Evolutionary conservation across 2,329 filamentous ascomycete species (phyloP), one percentile per base, ranked within the genome.

Genomic region (Lachnellula cervina): DNA sequence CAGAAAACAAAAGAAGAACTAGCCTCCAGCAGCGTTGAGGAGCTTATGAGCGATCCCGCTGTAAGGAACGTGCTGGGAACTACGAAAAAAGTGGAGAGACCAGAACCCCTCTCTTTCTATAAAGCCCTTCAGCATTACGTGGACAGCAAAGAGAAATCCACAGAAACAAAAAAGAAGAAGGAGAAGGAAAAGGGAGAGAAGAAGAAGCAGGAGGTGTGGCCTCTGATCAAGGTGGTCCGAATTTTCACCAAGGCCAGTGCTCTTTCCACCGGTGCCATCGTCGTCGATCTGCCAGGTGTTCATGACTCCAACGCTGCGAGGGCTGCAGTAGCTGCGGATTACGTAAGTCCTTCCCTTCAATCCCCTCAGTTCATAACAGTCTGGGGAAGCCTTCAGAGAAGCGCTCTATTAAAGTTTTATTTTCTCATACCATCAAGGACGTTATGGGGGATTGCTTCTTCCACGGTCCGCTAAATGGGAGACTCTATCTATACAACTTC

Each of bases 221-320:
- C 74, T 0, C 59, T 76, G 0, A 69, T 76, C 2, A 61, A 69
- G 0, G 55, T 65, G 0, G 73, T 76, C 2, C 63, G 67, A 2
- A 70, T 82, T 1, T 81, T 73, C 52, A 70, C 73, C 6, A 78
- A 74, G 52, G 70, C 77, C 0, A 63, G 73, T 0, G 74, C 78
- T 0, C 66, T 83, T 1, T 73, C 72, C 0, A 74, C 77, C 5
- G 79, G 79, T 0, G 74, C 79, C 2, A 73, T 77, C 0, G 68
- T 82, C 4, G 79, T 81, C 0, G 79, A 83, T 58, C 69, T 83
- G 0, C 80, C 80, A 0, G 80, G 80, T 17, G 73, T 80, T 0
- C 76, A 77, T 0, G 80, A 83, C 58, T 73, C 71, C 0, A 78
- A 79, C 58, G 74, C 74, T 21, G 76, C 76, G 25, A 71, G 76